phyloP scores from a whole-genome alignment of 2,329 filamentous ascomycete genomes.

The Aspergillus sp. region DNA sequence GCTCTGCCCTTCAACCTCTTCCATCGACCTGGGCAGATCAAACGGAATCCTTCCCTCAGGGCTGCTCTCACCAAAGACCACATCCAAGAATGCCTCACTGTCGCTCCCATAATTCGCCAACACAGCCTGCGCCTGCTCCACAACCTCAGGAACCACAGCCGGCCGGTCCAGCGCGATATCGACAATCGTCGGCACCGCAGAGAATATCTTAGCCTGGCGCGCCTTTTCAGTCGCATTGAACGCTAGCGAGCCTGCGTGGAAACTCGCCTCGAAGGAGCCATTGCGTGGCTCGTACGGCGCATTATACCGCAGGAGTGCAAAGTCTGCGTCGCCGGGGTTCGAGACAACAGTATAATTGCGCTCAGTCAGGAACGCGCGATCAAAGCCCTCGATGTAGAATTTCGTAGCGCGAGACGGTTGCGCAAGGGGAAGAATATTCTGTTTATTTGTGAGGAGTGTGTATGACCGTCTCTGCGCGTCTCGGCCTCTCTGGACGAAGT shows the following conservation, averaged over 20 bases:
- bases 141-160: neutral
- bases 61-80: slow-evolving; percentile 27
- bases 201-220: neutral
- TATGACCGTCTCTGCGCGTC: neutral
- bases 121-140: neutral
- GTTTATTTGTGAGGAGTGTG: neutral
- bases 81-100: neutral
- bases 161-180: slow-evolving; percentile 2
- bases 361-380: neutral
- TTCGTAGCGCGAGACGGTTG: neutral
- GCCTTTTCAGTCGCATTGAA: neutral
- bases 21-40: slow-evolving; percentile 48
- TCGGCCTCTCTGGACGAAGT: neutral
- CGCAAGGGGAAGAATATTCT: neutral
- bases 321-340: neutral
- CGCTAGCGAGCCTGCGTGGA: neutral
- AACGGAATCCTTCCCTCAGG: slow-evolving; percentile 49
- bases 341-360: neutral
- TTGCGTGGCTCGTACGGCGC: neutral
- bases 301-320: neutral
- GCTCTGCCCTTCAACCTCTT: slow-evolving; percentile 37
- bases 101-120: neutral
- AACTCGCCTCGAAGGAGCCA: neutral
- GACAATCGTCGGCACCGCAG: neutral
- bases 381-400: slow-evolving; percentile 3